Evolutionary conservation across 768 basidiomycete species (phyloP).

Genomic region (Trametes cingulata): DNA sequence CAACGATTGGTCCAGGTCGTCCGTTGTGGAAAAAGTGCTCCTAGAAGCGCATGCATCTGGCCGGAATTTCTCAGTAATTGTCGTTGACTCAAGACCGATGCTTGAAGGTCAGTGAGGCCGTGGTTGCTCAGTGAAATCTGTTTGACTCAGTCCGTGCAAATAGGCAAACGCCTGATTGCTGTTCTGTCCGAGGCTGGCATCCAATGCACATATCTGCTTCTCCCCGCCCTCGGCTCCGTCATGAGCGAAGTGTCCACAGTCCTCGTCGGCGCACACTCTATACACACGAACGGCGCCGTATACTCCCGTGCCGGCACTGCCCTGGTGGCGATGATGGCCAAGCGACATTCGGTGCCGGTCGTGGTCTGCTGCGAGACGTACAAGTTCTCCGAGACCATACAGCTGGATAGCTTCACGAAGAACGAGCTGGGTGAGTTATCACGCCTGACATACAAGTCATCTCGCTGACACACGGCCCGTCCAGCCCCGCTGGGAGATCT

Average conservation of each 20-base stretch:
- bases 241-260: conserved; percentile 83
- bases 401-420: conserved; percentile 91
- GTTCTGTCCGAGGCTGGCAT: conserved; percentile 70
- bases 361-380: conserved; percentile 98
- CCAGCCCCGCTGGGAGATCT: conserved; percentile 34
- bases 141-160: no score
- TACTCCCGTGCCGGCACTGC: conserved; percentile 95
- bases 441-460: background rate
- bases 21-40: conserved; percentile 89
- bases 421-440: conserved; percentile 83
- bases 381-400: conserved; percentile 92
- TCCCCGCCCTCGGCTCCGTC: conserved; percentile 79
- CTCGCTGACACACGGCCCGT: background rate
- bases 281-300: conserved; percentile 93
- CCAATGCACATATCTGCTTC: conserved; percentile 88
- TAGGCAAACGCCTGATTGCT: conserved; percentile 81
- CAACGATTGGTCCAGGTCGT: conserved; percentile 59
- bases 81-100: conserved; percentile 94
- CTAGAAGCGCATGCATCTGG: conserved; percentile 73
- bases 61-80: conserved; percentile 83
- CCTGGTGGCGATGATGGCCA: conserved; percentile 94
- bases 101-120: conserved; percentile 86
- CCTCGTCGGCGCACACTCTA: conserved; percentile 89
- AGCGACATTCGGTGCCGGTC: conserved; percentile 85
- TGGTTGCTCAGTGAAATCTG: no score